phyloP scores from a whole-genome alignment of 495 filamentous ascomycete species.

The Penicillium riverlandense region DNA sequence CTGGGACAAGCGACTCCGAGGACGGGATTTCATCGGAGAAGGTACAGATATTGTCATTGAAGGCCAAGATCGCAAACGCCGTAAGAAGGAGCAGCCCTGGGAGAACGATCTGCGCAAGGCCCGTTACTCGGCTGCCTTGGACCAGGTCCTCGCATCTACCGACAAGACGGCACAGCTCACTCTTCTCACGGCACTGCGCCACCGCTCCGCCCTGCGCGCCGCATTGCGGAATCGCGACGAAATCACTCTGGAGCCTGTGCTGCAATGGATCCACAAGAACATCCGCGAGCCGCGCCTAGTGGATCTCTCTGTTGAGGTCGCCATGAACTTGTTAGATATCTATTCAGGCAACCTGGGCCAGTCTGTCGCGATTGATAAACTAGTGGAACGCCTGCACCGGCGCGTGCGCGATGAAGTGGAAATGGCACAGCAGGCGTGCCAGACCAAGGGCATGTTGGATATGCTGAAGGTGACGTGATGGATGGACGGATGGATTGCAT shows the following conservation, averaged over 20 bases:
- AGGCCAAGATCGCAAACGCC: slow-evolving; percentile 50
- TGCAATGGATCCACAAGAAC: slow-evolving; percentile 74
- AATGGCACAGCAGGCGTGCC: slow-evolving; percentile 67
- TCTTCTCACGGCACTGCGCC: slow-evolving; percentile 71
- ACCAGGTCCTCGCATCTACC: slow-evolving; percentile 58
- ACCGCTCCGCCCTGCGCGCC: slow-evolving; percentile 78
- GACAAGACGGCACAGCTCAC: slow-evolving; percentile 61
- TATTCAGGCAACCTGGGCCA: slow-evolving; percentile 76
- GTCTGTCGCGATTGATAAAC: slow-evolving; percentile 61
- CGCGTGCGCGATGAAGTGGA: slow-evolving; percentile 73
- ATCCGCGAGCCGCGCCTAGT: slow-evolving; percentile 75
- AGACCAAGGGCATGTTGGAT: slow-evolving; percentile 78
- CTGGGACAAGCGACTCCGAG: slow-evolving; percentile 61
- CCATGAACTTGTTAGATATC: slow-evolving; percentile 72
- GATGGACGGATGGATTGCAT: too few relatives aligned
- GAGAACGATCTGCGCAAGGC: slow-evolving; percentile 73
- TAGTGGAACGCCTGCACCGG: slow-evolving; percentile 55
- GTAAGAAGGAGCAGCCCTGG: slow-evolving; percentile 65
- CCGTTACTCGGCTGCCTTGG: slow-evolving; percentile 68
- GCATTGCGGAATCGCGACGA: slow-evolving; percentile 82
- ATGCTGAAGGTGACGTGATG: slow-evolving; percentile 48
- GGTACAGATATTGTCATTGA: slow-evolving; percentile 82
- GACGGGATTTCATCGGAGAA: slow-evolving; percentile 79
- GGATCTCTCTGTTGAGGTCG: slow-evolving; percentile 68
- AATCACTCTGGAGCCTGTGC: slow-evolving; percentile 66